These are phyloP conservation scores for Eucalyptus coolabah DNA, from an alignment of 345 rosid species.

Conservation along the genomic window DNA sequence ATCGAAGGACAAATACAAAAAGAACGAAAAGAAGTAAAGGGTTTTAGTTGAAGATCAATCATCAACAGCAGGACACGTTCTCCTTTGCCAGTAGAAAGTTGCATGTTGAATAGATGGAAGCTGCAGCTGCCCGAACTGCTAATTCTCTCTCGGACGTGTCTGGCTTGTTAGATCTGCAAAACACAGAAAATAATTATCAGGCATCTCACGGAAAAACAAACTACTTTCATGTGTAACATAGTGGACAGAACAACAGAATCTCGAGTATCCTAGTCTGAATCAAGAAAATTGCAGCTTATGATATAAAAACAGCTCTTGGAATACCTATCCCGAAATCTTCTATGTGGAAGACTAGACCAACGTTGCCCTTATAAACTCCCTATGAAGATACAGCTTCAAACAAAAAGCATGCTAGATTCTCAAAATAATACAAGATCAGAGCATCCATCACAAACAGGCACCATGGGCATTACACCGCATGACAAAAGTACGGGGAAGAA, in stretches of 20 bases:
- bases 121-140: constrained; percentile 92
- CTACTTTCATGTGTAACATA: neutral
- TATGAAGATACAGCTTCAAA: neutral
- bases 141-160: constrained; percentile 40
- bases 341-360: neutral
- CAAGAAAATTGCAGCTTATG: neutral
- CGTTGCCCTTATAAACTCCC: neutral
- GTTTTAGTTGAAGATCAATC: neutral
- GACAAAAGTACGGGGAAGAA: neutral
- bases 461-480: neutral
- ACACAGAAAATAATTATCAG: neutral
- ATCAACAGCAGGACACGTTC: constrained; percentile 57
- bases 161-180: constrained; percentile 31
- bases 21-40: neutral
- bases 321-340: neutral
- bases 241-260: neutral
- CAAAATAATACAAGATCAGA: neutral
- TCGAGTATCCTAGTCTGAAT: neutral
- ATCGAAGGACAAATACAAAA: neutral
- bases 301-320: neutral
- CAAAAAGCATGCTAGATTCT: neutral
- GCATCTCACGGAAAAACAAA: neutral
- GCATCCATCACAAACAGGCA: neutral
- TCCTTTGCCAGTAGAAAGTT: constrained; percentile 56
- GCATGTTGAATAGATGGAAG: constrained; percentile 92